Evolutionary conservation across 2,329 filamentous ascomycete species (phyloP), one percentile per base, ranked within the genome.

Genomic region (Verticillium nonalfalfae): DNA sequence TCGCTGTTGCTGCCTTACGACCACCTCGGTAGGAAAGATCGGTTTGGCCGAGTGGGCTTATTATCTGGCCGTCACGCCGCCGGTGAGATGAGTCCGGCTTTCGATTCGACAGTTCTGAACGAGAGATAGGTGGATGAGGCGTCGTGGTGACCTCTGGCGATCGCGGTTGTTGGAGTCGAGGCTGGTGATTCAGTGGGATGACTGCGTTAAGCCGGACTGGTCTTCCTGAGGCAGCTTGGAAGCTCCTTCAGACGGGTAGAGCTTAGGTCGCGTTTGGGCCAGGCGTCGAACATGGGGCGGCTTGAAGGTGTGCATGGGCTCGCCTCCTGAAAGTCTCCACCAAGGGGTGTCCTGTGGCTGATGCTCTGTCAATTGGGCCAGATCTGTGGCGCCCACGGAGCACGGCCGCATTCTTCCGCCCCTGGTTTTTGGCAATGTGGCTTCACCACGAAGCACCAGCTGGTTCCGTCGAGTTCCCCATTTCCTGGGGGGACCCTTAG

Each of bases 341-440:
- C 2, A 11, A 21, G 45, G 45, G n/a, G 7, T 21, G 21, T 10
- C 9, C 45, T 52, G 45, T 52, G 45, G 45, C 45, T 52, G 45
- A 18, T 18, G 18, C 21, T 26, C 9, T 10, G 45, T 52, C 45
- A 52, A 52, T 52, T 52, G 45, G 45, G 45, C n/a, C n/a, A 52
- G 45, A 52, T 52, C 18, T 52, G 45, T 52, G 45, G 45, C 45
- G 45, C 18, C 6, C 9, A 52, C 45, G 45, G 45, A 52, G 45
- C 45, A 52, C 45, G 45, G 45, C 45, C 45, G 45, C 15, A 21
- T 64, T 64, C 35, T 60, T 64, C 63, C 63, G 60, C 35, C 45
- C 56, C 63, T 64, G 61, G 57, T 63, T 56, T 59, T 61, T 64
- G 63, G 62, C 63, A 64, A 64, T 64, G 61, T 64, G 63, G 63